phyloP scores from a whole-genome alignment of 1,284 basidiomycete genomes.

The Trichosporon sp. region DNA sequence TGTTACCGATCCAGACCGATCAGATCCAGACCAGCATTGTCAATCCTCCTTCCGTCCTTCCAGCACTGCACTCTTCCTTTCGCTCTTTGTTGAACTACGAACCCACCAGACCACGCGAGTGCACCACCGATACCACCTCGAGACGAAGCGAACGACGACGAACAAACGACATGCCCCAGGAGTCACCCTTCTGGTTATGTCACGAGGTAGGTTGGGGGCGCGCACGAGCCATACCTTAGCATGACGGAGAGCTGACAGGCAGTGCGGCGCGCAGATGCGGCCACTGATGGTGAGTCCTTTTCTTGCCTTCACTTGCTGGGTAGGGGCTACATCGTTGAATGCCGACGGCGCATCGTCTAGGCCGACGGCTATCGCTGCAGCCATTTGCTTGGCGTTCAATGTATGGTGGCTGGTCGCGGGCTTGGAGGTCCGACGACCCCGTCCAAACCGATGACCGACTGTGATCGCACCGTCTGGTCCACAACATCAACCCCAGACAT shows the following conservation, averaged over 20 bases:
- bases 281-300: conserved; percentile 29
- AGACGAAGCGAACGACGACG: background rate
- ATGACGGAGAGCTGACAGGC: conserved; percentile 7
- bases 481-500: too few relatives aligned
- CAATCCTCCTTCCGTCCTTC: background rate
- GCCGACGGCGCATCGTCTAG: background rate
- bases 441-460: too few relatives aligned
- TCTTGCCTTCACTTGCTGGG: background rate
- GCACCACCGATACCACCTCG: background rate
- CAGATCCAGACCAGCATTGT: background rate
- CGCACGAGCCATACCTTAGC: background rate
- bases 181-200: background rate
- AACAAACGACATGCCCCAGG: background rate
- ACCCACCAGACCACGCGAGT: background rate
- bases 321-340: background rate
- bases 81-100: background rate
- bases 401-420: too few relatives aligned
- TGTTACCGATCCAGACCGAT: background rate
- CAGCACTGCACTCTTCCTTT: background rate
- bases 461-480: background rate
- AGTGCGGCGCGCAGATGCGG: conserved; percentile 46
- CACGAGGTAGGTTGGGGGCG: background rate
- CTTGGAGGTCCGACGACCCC: too few relatives aligned
- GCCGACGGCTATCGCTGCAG: too few relatives aligned
- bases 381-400: too few relatives aligned